phyloP scores from a whole-genome alignment of 202 grass and related monocot species.

The Panicum virgatum region DNA sequence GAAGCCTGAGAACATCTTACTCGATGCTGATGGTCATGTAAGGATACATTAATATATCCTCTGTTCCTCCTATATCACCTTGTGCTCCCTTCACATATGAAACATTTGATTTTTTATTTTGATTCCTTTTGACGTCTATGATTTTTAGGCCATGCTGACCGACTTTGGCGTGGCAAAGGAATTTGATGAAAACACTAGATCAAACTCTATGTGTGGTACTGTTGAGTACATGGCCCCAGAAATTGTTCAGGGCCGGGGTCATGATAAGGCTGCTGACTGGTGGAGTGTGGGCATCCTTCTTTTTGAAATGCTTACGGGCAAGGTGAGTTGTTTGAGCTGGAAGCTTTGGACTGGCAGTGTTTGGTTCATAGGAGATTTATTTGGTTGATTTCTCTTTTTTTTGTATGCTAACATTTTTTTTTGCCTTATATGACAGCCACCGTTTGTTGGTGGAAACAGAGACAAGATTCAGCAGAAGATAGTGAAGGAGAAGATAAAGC shows the following conservation, averaged over 20 bases:
- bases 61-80: neutral
- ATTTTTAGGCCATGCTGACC: constrained; percentile 78
- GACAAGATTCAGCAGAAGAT: constrained; percentile 95
- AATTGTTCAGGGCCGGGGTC: constrained; percentile 84
- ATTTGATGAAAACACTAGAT: constrained; percentile 95
- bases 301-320: constrained; percentile 99
- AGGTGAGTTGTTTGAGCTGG: constrained; percentile 52
- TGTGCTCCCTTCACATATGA: neutral
- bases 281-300: constrained; percentile 97
- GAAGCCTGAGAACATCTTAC: constrained; percentile 97
- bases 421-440: constrained; percentile 60
- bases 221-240: constrained; percentile 99
- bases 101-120: neutral
- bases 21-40: constrained; percentile 95
- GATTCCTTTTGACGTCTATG: neutral
- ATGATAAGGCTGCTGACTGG: constrained; percentile 99
- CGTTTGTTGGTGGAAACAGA: constrained; percentile 79
- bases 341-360: constrained; percentile 12
- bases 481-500: constrained; percentile 90
- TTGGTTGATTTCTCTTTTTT: neutral
- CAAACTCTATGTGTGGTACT: constrained; percentile 95
- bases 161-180: constrained; percentile 97
- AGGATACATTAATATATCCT: constrained; percentile 14
- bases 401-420: constrained; percentile 1
- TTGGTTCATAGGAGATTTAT: neutral